Conservation (phyloP, 179 eudicot species). For the Vitellaria paradoxa region DNA sequence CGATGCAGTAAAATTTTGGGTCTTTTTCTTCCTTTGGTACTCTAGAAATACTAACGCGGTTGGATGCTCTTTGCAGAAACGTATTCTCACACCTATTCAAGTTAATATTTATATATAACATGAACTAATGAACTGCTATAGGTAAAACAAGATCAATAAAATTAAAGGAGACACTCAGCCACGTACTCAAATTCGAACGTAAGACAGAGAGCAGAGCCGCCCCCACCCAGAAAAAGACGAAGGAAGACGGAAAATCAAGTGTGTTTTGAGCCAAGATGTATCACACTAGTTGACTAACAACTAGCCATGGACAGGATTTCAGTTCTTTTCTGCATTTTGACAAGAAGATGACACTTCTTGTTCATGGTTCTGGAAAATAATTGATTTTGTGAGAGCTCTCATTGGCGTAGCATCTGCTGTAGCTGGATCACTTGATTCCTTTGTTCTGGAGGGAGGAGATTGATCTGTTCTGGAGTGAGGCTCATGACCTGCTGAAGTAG, state of each 20-base stretch:
- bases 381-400: conserved; percentile 7
- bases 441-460: conserved; percentile 78
- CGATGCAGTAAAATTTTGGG: no score
- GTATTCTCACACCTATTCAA: no score
- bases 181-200: background rate
- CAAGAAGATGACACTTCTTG: background rate
- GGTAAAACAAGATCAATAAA: background rate
- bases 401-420: conserved; percentile 87
- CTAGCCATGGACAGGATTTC: background rate
- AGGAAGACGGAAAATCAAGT: no score
- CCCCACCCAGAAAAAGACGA: background rate
- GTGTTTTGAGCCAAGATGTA: no score
- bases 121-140: background rate
- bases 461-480: conserved; percentile 84
- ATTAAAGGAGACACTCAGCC: background rate
- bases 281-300: no score
- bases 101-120: background rate
- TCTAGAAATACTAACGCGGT: no score
- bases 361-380: background rate
- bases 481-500: conserved; percentile 91
- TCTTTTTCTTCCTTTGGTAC: no score
- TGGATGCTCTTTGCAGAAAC: no score
- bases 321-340: background rate
- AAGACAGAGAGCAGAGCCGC: background rate
- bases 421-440: conserved; percentile 86